Evolutionary conservation across 352 stramenopile species (phyloP), one percentile per base, ranked within the genome.

Genomic region (Peronosclerospora sorghi): DNA sequence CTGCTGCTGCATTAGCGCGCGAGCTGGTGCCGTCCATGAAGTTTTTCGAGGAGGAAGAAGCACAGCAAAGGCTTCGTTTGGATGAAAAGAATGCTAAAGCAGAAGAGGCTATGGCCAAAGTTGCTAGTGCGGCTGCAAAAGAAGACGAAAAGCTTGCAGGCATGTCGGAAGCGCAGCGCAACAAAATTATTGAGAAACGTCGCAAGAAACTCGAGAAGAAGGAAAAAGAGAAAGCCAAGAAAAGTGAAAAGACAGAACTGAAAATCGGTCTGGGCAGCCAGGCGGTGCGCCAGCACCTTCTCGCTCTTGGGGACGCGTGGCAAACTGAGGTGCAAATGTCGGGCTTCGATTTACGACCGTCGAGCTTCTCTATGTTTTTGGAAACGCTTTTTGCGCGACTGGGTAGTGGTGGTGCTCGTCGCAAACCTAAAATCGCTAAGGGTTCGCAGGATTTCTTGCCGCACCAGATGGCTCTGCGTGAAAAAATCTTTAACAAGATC

Each of bases 401-500:
- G 6, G 68, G 72, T 41, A 86, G 68, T 40, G 77, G 80, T 30
- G 77, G 80, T 13, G 50, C 69, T 45, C 76, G 78, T n/a, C 76
- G 80, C 38, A 86, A 88, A 48, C 80, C 80, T 18, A 92, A 92
- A 62, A 83, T 92, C 35, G 80, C 77, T 30, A 90, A 90, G 54
- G 96, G 96, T 7, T 94, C 95, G 21, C 81, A 97, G 45, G 96
- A 99, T 58, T 98, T 97, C 54, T 53, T 94, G 28, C 93, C 93
- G 14, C 73, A 94, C 29, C 94, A 98, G 59, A 99, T 99, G 96
- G 65, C 77, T 44, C 83, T 99, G 47, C 86, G 96, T 19, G 88
- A 98, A 57, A 75, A 96, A 53, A 96, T 96, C 23, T 98, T 99
- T 63, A 82, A 92, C 56, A 96, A 93, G 50, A 98, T 99, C 61